phyloP scores from a whole-genome alignment of 495 filamentous ascomycete genomes.

The Podospora didyma region DNA sequence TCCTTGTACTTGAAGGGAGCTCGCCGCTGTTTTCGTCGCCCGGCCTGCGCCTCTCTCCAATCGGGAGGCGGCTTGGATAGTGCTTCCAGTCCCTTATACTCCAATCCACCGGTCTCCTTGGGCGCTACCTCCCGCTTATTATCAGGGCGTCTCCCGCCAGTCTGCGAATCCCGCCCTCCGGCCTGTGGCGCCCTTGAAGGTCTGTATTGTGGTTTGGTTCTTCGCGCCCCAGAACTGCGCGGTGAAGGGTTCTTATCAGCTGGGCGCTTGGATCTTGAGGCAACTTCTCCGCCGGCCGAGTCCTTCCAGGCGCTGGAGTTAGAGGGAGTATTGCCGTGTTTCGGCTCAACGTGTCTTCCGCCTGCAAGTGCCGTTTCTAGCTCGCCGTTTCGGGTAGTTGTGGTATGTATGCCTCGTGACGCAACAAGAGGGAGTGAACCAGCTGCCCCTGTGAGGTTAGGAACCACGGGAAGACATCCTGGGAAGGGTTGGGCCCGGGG shows the following conservation, averaged over 20 bases:
- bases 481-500: neutral
- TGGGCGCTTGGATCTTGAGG: neutral
- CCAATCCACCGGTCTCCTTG: too few relatives aligned
- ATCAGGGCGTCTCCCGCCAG: too few relatives aligned
- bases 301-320: neutral
- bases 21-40: too few relatives aligned
- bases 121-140: too few relatives aligned
- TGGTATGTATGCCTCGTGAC: slow-evolving; percentile 15
- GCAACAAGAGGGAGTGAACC: neutral
- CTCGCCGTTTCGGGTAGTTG: slow-evolving; percentile 4
- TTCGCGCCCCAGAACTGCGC: neutral
- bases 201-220: too few relatives aligned
- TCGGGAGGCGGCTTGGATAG: too few relatives aligned
- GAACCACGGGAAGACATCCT: neutral
- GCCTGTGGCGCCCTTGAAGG: too few relatives aligned
- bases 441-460: neutral
- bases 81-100: too few relatives aligned
- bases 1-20: too few relatives aligned
- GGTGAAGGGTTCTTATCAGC: neutral
- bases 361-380: neutral
- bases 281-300: neutral
- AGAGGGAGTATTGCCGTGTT: neutral
- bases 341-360: neutral
- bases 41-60: too few relatives aligned
- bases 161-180: too few relatives aligned